Evolutionary conservation across 176 grass and related monocot genomes (phyloP), one percentile per base, ranked within the genome.

Genomic region (Thalia dealbata): DNA sequence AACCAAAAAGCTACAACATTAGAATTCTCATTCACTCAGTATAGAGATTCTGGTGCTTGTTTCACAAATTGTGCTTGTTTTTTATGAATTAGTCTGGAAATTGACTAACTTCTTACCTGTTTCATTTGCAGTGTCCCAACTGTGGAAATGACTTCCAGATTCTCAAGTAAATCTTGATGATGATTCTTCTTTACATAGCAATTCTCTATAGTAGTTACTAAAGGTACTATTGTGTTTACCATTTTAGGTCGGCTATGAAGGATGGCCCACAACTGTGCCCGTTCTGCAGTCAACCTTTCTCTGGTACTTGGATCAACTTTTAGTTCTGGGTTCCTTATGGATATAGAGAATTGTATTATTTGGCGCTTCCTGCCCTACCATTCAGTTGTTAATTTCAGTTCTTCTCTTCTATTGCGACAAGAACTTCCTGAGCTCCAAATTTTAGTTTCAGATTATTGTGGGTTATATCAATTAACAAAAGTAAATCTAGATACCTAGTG

Each of bases 231-330:
- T 73, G 61, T 48, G 43, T 29, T 81, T 26, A 79, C 44, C 26
- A 88, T 77, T 77, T 32, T 84, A 96, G 92, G 76, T 92, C 92
- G 11, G 84, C 86, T 77, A 78, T 91, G 52, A 96, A 83, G 51
- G 89, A 92, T 80, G 89, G 88, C 26, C 84, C 84, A 56, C 92
- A 96, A 59, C 79, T 96, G 0, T 92, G 86, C 78, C 92, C 89
- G 63, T 92, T 87, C 83, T 92, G 89, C 76, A 96, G 77, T 69
- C 89, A 96, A 64, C 92, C 89, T 85, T 92, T 92, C 84, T 96
- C 89, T 80, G 92, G 89, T 92, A 87, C 75, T 65, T 54, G 5
- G 8, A 30, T 21, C 24, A 61, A 45, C 72, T 44, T n/a, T n/a
- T 28, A 52, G 64, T 41, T 67, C 64, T 21, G 15, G 21, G 28